Percentiles rank a stretch among this genome's conserved stretches.
phyloP scores from a whole-genome alignment of 306 rosid species.

The Sophora flavescens region DNA sequence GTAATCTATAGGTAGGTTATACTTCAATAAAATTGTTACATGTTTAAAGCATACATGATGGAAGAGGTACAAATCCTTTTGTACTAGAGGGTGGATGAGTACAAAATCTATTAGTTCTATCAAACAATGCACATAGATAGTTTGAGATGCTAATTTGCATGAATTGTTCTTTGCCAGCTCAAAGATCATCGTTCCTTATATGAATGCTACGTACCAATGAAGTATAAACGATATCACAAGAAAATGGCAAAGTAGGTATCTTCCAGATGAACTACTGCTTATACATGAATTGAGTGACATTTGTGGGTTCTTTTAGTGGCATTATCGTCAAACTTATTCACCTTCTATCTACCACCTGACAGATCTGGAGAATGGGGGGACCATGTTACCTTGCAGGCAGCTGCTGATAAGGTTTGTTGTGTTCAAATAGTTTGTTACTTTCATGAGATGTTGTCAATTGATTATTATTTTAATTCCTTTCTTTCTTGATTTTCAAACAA shows the following conservation, averaged over 20 bases:
- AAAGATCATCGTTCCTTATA: constrained; percentile 72
- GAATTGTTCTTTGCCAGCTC: constrained; percentile 66
- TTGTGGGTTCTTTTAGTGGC: constrained; percentile 29
- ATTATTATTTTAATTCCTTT: constrained; percentile 31
- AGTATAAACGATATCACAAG: constrained; percentile 84
- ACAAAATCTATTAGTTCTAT: constrained; percentile 7
- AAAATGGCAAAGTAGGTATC: constrained; percentile 80
- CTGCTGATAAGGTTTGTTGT: constrained; percentile 79
- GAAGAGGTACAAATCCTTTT: constrained; percentile 17
- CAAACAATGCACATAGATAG: constrained; percentile 14
- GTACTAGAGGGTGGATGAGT: constrained; percentile 30
- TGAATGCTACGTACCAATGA: constrained; percentile 96
- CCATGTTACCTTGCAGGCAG: constrained; percentile 96
- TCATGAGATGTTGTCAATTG: constrained; percentile 32
- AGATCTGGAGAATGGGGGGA: constrained; percentile 99
- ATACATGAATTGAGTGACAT: constrained; percentile 38
- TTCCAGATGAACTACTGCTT: constrained; percentile 39
- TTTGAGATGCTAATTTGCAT: constrained; percentile 52
- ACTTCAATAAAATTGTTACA: not conserved
- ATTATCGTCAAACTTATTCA: constrained; percentile 39
- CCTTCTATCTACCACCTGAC: constrained; percentile 46
- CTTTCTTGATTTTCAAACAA: constrained; percentile 4
- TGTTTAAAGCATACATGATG: constrained; percentile 18
- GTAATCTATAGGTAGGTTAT: not conserved
- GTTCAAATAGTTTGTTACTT: constrained; percentile 11